phyloP scores from a whole-genome alignment of 2,329 filamentous ascomycete species.

The Gnomoniopsis smithogilvyi region DNA sequence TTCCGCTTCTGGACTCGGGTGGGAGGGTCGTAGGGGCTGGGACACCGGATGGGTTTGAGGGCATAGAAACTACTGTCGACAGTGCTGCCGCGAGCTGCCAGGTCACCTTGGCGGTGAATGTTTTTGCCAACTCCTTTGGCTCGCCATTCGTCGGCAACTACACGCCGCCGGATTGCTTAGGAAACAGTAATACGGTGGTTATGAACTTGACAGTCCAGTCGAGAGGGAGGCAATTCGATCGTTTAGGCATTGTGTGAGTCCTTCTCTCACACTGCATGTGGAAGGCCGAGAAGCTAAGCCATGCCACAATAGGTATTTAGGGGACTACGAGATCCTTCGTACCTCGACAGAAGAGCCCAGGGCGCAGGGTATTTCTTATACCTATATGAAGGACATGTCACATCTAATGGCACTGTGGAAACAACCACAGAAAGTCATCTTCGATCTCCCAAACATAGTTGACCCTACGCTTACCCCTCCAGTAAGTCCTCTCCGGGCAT shows the following conservation, averaged over 20 bases:
- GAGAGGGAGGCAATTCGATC: slow-evolving; percentile 61
- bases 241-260: slow-evolving; percentile 51
- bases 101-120: slow-evolving; percentile 11
- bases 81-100: not conserved
- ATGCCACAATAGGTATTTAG: slow-evolving; percentile 44
- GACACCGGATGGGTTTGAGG: slow-evolving; percentile 6
- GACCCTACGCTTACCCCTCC: slow-evolving; percentile 36
- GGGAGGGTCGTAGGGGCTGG: slow-evolving; percentile 9
- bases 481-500: slow-evolving; percentile 32
- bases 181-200: slow-evolving; percentile 56
- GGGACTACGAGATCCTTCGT: slow-evolving; percentile 62
- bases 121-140: slow-evolving; percentile 14
- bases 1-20: slow-evolving; percentile 2
- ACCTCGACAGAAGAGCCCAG: slow-evolving; percentile 68
- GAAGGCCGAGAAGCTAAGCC: not conserved
- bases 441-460: slow-evolving; percentile 63
- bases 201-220: slow-evolving; percentile 66
- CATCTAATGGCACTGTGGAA: slow-evolving; percentile 57
- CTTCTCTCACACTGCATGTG: slow-evolving; percentile 47
- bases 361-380: slow-evolving; percentile 55
- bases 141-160: slow-evolving; percentile 43
- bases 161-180: slow-evolving; percentile 51
- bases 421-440: slow-evolving; percentile 59
- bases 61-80: slow-evolving; percentile 3
- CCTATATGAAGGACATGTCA: slow-evolving; percentile 65